Percentiles rank a stretch among this genome's conserved stretches.
These are phyloP conservation scores for Alternaria sp. DNA, from an alignment of 2,329 filamentous ascomycete species.

Conservation along the genomic window DNA sequence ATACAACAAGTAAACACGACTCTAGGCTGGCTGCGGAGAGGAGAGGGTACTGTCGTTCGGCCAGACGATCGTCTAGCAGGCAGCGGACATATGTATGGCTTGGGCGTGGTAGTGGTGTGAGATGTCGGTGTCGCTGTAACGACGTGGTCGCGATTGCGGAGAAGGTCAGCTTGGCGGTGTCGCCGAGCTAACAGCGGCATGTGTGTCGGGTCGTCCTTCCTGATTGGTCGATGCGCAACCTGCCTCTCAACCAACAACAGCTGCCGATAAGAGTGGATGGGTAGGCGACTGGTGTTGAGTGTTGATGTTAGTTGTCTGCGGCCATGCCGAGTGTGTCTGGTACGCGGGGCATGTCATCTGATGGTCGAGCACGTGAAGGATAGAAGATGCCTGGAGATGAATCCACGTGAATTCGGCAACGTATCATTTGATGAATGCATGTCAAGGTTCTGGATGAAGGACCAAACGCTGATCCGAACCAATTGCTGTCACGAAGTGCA, in stretches of 20 bases:
- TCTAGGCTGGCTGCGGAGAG: constrained; percentile 53
- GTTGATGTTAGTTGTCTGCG: constrained; percentile 20
- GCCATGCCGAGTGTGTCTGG: constrained; percentile 13
- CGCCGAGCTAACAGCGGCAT: constrained; percentile 34
- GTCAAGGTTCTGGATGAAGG: constrained; percentile 29
- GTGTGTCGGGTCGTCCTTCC: constrained; percentile 22
- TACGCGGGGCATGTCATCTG: constrained; percentile 15
- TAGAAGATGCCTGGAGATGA: constrained; percentile 29
- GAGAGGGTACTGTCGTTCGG: constrained; percentile 45
- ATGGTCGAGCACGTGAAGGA: constrained; percentile 24
- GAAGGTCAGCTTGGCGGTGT: constrained; percentile 27
- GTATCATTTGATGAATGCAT: constrained; percentile 26
- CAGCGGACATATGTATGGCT: constrained; percentile 34
- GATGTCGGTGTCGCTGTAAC: constrained; percentile 29
- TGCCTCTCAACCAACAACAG: constrained; percentile 40
- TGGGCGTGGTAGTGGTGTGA: constrained; percentile 26
- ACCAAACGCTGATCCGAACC: constrained; percentile 31
- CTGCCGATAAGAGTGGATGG: constrained; percentile 30
- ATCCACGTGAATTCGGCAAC: constrained; percentile 28
- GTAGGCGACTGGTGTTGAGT: constrained; percentile 34
- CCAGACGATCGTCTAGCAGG: constrained; percentile 51
- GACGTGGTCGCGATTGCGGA: constrained; percentile 36
- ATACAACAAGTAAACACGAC: constrained; percentile 46
- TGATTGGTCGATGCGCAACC: constrained; percentile 34
- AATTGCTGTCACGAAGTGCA: constrained; percentile 26